phyloP scores from a whole-genome alignment of 352 stramenopile species.

The Phytopythium vexans region DNA sequence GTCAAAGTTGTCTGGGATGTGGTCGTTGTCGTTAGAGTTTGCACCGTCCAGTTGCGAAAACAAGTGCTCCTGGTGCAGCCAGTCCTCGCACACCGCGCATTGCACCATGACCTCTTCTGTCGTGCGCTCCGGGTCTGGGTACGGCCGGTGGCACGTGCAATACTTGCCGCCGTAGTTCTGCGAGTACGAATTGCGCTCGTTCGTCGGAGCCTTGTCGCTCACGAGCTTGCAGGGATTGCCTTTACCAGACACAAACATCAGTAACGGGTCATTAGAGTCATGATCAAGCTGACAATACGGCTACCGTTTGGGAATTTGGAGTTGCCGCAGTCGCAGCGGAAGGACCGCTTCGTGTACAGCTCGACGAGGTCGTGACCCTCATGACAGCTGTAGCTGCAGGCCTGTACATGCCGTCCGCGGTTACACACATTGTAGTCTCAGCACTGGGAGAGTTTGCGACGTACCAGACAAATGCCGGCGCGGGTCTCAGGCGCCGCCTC shows the following conservation, averaged over 20 bases:
- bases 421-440: not conserved
- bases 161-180: constrained; percentile 71
- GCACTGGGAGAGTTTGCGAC: not conserved
- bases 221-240: constrained; percentile 50
- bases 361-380: constrained; percentile 73
- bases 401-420: constrained; percentile 13
- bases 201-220: constrained; percentile 42
- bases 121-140: constrained; percentile 68
- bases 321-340: constrained; percentile 78
- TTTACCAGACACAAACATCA: constrained; percentile 7
- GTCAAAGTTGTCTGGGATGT: constrained; percentile 41
- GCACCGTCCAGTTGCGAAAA: constrained; percentile 10
- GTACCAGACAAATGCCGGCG: constrained; percentile 56
- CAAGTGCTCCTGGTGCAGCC: constrained; percentile 74
- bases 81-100: constrained; percentile 77
- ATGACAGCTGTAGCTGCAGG: constrained; percentile 74
- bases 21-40: not conserved
- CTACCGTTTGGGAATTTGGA: constrained; percentile 41
- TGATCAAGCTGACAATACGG: not conserved
- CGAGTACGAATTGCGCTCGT: constrained; percentile 64
- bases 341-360: constrained; percentile 77
- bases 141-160: constrained; percentile 70
- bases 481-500: constrained; percentile 23
- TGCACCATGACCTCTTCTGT: constrained; percentile 71
- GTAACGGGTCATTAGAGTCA: not conserved